Percentiles rank a stretch among this genome's conserved stretches.
phyloP scores from a whole-genome alignment of 371 early-diverging fungal genomes.

The Globomyces sp. region DNA sequence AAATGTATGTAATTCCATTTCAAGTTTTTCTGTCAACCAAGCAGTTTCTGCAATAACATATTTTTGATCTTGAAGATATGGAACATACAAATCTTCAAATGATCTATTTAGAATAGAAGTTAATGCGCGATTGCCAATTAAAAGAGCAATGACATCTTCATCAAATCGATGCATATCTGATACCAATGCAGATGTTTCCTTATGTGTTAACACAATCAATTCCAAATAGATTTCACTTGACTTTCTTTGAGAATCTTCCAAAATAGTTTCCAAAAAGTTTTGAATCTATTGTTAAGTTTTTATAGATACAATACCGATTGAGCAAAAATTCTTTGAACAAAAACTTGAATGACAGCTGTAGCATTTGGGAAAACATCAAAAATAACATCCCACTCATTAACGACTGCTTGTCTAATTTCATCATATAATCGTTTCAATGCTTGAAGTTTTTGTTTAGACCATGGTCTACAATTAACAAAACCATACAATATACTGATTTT shows the following conservation, averaged over 20 bases:
- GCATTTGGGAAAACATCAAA: conserved; percentile 93
- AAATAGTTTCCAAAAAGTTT: conserved; percentile 75
- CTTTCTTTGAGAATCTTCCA: conserved; percentile 65
- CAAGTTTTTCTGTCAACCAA: conserved; percentile 61
- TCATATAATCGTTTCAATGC: conserved; percentile 75
- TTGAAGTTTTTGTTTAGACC: neutral
- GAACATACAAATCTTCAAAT: conserved; percentile 91
- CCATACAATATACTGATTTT: neutral
- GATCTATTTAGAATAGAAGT: conserved; percentile 68
- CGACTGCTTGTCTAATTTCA: conserved; percentile 75
- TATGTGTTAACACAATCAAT: conserved; percentile 70
- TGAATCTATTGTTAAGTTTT: conserved; percentile 60
- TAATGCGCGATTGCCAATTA: conserved; percentile 23
- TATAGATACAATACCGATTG: conserved; percentile 65
- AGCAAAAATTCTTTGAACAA: conserved; percentile 92
- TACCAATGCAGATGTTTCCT: conserved; percentile 71
- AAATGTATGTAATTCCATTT: conserved; percentile 27
- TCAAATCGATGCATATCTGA: conserved; percentile 70
- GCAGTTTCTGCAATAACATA: conserved; percentile 76
- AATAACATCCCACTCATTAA: conserved; percentile 85
- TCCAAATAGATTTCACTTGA: conserved; percentile 79
- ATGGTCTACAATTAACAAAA: conserved; percentile 6
- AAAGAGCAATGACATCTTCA: conserved; percentile 32
- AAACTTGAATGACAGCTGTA: conserved; percentile 82
- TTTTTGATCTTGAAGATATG: conserved; percentile 85